A percentile compares a stretch with the other conserved stretches of the same genome.
phyloP scores from a whole-genome alignment of 2,329 filamentous ascomycete species.

The Aspergillus aculeatinus region DNA sequence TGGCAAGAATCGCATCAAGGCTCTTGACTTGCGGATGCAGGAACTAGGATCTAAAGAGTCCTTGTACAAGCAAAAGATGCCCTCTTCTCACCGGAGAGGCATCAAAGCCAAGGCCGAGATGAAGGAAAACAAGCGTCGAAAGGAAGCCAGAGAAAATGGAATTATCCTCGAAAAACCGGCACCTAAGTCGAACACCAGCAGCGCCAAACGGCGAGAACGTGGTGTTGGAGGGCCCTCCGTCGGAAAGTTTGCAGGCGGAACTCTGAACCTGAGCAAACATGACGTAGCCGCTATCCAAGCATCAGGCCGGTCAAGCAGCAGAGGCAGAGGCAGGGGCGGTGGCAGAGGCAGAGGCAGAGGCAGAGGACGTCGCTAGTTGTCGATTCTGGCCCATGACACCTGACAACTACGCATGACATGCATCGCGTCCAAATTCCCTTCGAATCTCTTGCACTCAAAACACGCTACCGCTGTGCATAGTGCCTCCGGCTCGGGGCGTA shows the following conservation, averaged over 20 bases:
- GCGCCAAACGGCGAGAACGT: slow-evolving; percentile 53
- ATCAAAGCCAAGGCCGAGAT: slow-evolving; percentile 66
- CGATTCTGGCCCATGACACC: neutral
- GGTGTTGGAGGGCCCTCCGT: slow-evolving; percentile 74
- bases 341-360: slow-evolving; percentile 16
- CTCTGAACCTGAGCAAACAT: slow-evolving; percentile 72
- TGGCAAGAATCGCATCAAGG: slow-evolving; percentile 75
- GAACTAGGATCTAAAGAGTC: slow-evolving; percentile 75
- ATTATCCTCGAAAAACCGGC: slow-evolving; percentile 72
- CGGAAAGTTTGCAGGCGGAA: slow-evolving; percentile 76
- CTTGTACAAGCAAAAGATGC: slow-evolving; percentile 79
- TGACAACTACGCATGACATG: neutral
- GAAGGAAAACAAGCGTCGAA: slow-evolving; percentile 69
- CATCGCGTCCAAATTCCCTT: neutral
- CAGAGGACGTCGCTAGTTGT: slow-evolving; percentile 28
- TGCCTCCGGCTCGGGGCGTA: neutral
- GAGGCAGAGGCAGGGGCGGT: slow-evolving; percentile 14
- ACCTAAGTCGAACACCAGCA: slow-evolving; percentile 36
- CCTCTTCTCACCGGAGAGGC: slow-evolving; percentile 81
- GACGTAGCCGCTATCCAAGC: slow-evolving; percentile 68
- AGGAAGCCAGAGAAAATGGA: slow-evolving; percentile 84
- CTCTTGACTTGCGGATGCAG: slow-evolving; percentile 79
- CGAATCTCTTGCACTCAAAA: neutral
- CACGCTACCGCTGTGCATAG: neutral
- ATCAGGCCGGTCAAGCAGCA: slow-evolving; percentile 7